Base-by-base conservation (phyloP, 805 yeast genomes). In the Brettanomyces naardenensis region DNA sequence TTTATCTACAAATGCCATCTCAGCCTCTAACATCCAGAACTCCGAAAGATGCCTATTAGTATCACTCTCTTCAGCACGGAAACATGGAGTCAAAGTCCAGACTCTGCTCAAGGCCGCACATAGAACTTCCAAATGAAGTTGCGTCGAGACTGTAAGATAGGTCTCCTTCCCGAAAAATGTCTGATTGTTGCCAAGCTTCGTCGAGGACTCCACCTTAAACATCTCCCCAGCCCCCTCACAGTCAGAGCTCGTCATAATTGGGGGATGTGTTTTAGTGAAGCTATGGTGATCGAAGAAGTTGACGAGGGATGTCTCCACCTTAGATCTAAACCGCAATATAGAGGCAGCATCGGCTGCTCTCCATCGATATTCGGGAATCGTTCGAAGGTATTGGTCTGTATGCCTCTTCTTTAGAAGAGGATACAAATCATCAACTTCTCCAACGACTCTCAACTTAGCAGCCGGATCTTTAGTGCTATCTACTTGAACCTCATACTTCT, bases 211-310 rank as follows among this genome's bases (percentile, higher is more conserved):
- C 9, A 89, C 61, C 33, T 61, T 63, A 47, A 92, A 92, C 44
- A 84, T 73, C 54, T 92, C 97, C 4, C 97, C 97, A 3, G 95
- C 97, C 14, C 98, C 97, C 62, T 92, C 99, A 55, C 97, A 90
- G 56, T 92, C 98, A 1, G 94, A 76, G 9, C 85, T 68, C 0
- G 98, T 92, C 18, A 90, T 62, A 10, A 90, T 49, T 6, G 99
- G 98, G 3, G 97, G 95, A 19, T 78, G 67, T 0, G 85, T 87
- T 61, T 86, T 89, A 11, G 68, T 60, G 46, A 85, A 87, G 11
- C 71, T 71, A 15, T 69, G 48, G 0, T 52, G 39, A 15, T 65
- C 61, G 55, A 86, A 85, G 48, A 74, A 85, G 3, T 62, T 62
- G 29, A 68, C 59, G 6, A 88, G 48, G 22, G 65, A 56, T 2